A percentile compares a stretch with the other conserved stretches of the same genome.
phyloP scores from a whole-genome alignment of 1,284 basidiomycete species.

The Ganoderma leucocontextum region DNA sequence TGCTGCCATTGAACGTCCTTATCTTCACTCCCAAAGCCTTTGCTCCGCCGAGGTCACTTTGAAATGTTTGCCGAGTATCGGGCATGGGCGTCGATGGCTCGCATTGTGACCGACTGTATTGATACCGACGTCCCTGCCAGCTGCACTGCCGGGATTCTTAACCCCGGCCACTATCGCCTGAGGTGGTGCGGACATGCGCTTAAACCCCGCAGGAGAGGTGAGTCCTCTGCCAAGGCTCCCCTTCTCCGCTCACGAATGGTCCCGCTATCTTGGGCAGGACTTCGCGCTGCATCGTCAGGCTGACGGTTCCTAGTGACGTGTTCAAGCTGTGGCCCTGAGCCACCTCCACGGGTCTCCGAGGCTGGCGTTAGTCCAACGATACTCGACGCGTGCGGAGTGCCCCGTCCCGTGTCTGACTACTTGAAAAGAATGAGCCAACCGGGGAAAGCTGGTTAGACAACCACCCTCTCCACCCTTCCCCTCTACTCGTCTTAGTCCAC shows the following conservation, averaged over 20 bases:
- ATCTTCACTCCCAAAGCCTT: not conserved
- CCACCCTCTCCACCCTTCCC: not conserved
- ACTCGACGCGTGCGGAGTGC: conserved; percentile 18
- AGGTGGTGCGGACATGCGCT: conserved; percentile 27
- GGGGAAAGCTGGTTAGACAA: too few relatives aligned
- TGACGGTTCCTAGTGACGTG: not conserved
- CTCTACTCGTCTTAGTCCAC: conserved; percentile 5
- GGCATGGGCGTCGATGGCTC: not conserved
- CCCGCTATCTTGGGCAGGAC: not conserved
- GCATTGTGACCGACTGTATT: not conserved
- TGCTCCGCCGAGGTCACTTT: not conserved
- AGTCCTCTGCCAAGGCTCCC: not conserved
- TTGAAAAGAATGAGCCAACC: conserved; percentile 31
- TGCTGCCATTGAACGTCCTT: not conserved
- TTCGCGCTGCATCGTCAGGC: not conserved
- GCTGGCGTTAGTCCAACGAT: not conserved
- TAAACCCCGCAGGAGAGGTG: conserved; percentile 28
- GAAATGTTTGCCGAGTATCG: too few relatives aligned
- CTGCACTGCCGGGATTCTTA: not conserved
- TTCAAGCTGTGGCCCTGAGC: not conserved
- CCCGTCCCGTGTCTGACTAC: conserved; percentile 25
- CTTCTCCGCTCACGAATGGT: not conserved
- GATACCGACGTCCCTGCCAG: not conserved
- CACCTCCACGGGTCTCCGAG: conserved; percentile 12
- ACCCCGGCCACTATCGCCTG: not conserved